These are phyloP conservation scores for Chlamydomonas applanata DNA, from an alignment of 139 green algal species.

Conservation along the genomic window DNA sequence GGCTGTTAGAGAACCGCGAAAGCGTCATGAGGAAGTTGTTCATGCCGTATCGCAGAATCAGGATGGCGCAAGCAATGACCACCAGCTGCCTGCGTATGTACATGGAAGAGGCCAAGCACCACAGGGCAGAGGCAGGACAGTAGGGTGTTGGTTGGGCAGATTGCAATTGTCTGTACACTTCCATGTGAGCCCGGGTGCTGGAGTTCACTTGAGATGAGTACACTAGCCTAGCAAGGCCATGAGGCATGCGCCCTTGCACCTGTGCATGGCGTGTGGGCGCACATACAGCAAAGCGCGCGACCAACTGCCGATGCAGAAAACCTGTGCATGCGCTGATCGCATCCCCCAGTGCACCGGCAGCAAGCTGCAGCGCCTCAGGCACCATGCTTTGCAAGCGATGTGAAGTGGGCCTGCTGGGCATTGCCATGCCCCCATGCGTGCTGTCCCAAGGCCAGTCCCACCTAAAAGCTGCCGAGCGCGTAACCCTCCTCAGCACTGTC, in stretches of 20 bases:
- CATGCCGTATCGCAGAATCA: slow-evolving; percentile 50
- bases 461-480: slow-evolving; percentile 69
- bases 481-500: slow-evolving; percentile 54
- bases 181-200: too few relatives aligned
- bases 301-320: slow-evolving; percentile 27
- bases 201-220: too few relatives aligned
- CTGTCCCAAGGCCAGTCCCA: slow-evolving; percentile 19
- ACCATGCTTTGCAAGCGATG: too few relatives aligned
- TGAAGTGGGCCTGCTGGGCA: slow-evolving; percentile 50
- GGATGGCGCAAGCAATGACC: slow-evolving; percentile 47
- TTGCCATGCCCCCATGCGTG: slow-evolving; percentile 35
- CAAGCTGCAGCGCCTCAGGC: slow-evolving; percentile 38
- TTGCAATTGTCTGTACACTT: too few relatives aligned
- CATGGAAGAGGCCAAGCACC: background rate
- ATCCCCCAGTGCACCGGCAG: slow-evolving; percentile 15
- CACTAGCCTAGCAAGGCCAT: too few relatives aligned
- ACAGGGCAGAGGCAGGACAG: background rate
- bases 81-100: slow-evolving; percentile 33
- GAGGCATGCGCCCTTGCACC: too few relatives aligned
- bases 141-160: background rate
- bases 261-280: too few relatives aligned
- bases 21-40: slow-evolving; percentile 52
- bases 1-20: slow-evolving; percentile 34
- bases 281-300: too few relatives aligned
- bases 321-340: slow-evolving; percentile 44